Percentiles rank a stretch among this genome's conserved stretches.
Conservation (phyloP, 2,329 filamentous ascomycete species). For the Geoglossum cookeanum region DNA sequence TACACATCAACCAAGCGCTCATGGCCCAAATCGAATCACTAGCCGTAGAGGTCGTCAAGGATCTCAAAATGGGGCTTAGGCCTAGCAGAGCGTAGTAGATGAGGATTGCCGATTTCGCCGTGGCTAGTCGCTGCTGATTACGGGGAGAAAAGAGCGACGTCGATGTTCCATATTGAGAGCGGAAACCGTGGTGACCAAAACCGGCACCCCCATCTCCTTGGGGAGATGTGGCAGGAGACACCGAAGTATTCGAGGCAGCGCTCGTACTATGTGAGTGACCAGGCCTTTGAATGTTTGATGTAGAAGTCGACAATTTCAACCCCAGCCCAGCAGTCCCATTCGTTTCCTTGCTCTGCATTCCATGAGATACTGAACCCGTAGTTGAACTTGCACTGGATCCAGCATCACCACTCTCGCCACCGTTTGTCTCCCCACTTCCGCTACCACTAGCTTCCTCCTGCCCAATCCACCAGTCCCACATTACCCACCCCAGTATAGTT, state of each 20-base stretch:
- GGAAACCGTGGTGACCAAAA: constrained; percentile 14
- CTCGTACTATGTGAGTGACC: constrained; percentile 5
- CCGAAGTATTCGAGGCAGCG: constrained; percentile 6
- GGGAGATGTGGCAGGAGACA: background rate
- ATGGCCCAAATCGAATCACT: constrained; percentile 96
- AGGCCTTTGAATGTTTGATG: constrained; percentile 8
- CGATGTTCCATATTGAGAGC: constrained; percentile 19
- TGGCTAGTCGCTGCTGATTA: constrained; percentile 49
- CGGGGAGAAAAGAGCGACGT: constrained; percentile 28
- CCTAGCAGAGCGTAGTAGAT: constrained; percentile 88
- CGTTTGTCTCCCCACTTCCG: constrained; percentile 16
- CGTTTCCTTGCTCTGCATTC: background rate
- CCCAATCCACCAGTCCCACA: constrained; percentile 84
- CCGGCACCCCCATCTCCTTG: background rate
- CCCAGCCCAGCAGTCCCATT: constrained; percentile 23
- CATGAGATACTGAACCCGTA: constrained; percentile 2
- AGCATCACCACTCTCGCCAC: constrained; percentile 12
- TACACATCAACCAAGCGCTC: constrained; percentile 76
- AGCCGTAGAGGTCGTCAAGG: constrained; percentile 80
- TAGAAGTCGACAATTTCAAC: constrained; percentile 20
- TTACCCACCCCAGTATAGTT: constrained; percentile 70
- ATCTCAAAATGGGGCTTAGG: constrained; percentile 87
- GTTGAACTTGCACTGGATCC: constrained; percentile 11
- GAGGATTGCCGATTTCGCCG: constrained; percentile 76
- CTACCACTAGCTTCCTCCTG: constrained; percentile 37